Conservation (phyloP, 805 yeast species). For the Starmerella potacharoeniae region DNA sequence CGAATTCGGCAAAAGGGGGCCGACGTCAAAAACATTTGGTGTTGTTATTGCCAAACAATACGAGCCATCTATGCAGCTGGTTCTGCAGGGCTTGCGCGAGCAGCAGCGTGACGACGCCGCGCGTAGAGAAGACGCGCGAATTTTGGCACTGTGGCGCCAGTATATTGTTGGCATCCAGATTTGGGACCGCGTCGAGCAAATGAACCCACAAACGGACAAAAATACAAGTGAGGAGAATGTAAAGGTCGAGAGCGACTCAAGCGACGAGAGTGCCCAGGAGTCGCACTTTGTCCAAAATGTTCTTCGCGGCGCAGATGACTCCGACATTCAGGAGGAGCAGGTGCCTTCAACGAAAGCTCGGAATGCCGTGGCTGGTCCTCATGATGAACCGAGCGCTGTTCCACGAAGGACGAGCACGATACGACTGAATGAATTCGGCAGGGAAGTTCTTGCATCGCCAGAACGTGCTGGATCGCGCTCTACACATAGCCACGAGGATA, state of each 20-base stretch:
- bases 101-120: constrained; percentile 35
- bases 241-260: constrained; percentile 1
- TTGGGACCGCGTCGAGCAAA: constrained; percentile 22
- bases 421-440: not conserved
- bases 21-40: constrained; percentile 59
- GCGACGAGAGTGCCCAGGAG: not conserved
- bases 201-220: constrained; percentile 16
- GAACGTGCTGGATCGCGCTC: no score
- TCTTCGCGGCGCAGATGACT: no score
- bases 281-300: no score
- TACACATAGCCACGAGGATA: no score
- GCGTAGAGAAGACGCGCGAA: constrained; percentile 34
- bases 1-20: constrained; percentile 41
- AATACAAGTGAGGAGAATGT: not conserved
- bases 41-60: constrained; percentile 57
- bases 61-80: constrained; percentile 47
- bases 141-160: constrained; percentile 29
- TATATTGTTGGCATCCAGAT: constrained; percentile 28
- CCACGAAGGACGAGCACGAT: not conserved
- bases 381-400: no score
- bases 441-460: no score
- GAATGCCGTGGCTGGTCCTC: no score
- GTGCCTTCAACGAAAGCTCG: no score
- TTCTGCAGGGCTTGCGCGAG: constrained; percentile 40
- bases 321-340: no score